Base-by-base conservation (phyloP, 1,284 basidiomycete genomes). In the Inonotus hispidus region DNA sequence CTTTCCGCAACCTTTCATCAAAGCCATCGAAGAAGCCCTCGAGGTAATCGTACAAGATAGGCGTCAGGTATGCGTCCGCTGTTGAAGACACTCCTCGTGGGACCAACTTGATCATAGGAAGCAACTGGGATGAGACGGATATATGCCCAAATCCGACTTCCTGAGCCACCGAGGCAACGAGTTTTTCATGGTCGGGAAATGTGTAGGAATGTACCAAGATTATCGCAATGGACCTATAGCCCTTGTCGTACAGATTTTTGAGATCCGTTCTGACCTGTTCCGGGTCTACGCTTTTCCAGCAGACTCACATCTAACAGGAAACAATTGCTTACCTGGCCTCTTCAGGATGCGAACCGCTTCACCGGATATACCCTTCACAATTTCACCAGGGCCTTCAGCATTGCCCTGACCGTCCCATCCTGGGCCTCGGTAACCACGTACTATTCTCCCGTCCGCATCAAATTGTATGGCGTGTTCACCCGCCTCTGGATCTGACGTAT, bases 61-160 rank as follows among this genome's bases (percentile, higher is more conserved):
- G 96, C 0, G 95, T 98, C 32, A 98, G 84, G 72, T 99, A 99
- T 1, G 96, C 97, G 68, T 99, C 96, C 0, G 95, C 96, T 0
- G 94, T 97, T 0, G 93, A 88, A 0, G 93, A 95, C 2, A 92
- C 87, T 0, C 94, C 96, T 4, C 96, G 88, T 0, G 94, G 90
- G 3, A 98, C 93, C 82, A 97, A 90, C 73, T 92, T 92, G 76
- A 97, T 95, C 93, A 96, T 95, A 1, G 96, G 92, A 59, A 95
- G 83, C 7, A 98, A 82, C 65, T 89, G 84, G 1, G 92, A 89
- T 0, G 93, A 96, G 66, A 93, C 84, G 4, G 93, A 96, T 66
- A 98, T 84, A 61, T 97, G 92, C 2, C 77, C 78, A 73, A 98
- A 98, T 16, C 95, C 94, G 13, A 95, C 70, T 56, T 82, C 79